These are phyloP conservation scores for Urtica urens DNA, from an alignment of 306 rosid species.

Conservation along the genomic window DNA sequence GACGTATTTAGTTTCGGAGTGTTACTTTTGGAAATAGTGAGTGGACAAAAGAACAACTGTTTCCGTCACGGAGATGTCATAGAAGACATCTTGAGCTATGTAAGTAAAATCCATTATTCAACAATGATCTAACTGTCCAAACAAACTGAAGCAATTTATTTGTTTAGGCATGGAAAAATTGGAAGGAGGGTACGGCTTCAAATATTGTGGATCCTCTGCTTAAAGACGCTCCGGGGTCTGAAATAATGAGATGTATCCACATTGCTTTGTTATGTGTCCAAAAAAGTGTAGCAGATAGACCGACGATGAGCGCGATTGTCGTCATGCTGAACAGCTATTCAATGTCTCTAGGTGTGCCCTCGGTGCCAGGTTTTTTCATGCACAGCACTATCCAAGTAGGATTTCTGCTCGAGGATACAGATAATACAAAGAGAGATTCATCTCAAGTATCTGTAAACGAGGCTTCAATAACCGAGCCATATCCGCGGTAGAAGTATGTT, in stretches of 20 bases:
- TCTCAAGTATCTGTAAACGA: background rate
- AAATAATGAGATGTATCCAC: slow-evolving; percentile 5
- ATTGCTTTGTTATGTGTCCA: slow-evolving; percentile 12
- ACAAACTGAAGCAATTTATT: slow-evolving; percentile 34
- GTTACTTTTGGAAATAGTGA: background rate
- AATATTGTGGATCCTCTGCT: background rate
- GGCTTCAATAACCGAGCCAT: slow-evolving; percentile 7
- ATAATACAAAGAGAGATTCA: background rate
- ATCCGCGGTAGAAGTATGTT: slow-evolving; percentile 13
- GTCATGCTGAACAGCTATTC: slow-evolving; percentile 8
- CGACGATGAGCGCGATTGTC: slow-evolving; percentile 9
- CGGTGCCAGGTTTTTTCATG: slow-evolving; percentile 2
- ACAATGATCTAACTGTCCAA: too few species aligned
- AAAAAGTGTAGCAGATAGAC: slow-evolving; percentile 7
- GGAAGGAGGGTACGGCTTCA: slow-evolving; percentile 1
- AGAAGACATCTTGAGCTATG: background rate
- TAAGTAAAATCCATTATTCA: too few species aligned
- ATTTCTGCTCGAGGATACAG: background rate
- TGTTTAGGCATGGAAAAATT: slow-evolving; percentile 5
- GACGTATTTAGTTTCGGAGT: background rate
- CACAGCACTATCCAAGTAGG: background rate
- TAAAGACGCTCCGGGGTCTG: background rate
- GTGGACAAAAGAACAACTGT: background rate
- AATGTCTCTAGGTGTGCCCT: background rate
- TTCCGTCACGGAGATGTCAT: background rate